Conservation (phyloP, 1,284 basidiomycete species). For the Ustilago trichophora region DNA sequence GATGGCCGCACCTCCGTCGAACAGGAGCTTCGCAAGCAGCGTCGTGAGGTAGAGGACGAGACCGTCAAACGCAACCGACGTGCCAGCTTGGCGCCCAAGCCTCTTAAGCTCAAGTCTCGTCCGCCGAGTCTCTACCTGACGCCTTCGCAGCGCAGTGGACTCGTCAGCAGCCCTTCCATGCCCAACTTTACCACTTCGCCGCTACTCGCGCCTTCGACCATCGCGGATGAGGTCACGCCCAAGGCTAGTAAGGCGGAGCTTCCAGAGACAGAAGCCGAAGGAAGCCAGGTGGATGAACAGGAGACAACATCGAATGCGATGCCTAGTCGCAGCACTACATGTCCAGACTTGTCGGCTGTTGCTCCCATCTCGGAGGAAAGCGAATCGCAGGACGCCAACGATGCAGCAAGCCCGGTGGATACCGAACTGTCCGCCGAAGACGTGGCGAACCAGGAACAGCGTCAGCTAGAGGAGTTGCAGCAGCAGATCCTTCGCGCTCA, state of each 20-base stretch:
- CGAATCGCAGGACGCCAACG: too few relatives aligned
- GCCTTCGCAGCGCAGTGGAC: slow-evolving; percentile 21
- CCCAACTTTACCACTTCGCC: slow-evolving; percentile 36
- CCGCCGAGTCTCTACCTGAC: slow-evolving; percentile 57
- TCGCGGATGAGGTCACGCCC: slow-evolving; percentile 23
- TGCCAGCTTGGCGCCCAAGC: slow-evolving; percentile 49
- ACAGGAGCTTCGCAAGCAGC: slow-evolving; percentile 33
- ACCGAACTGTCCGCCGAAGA: too few relatives aligned
- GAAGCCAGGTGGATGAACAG: too few relatives aligned
- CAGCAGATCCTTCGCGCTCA: slow-evolving; percentile 38
- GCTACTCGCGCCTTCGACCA: too few relatives aligned
- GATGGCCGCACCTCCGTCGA: slow-evolving; percentile 15
- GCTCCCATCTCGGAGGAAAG: not conserved
- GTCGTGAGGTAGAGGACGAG: slow-evolving; percentile 46
- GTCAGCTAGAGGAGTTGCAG: slow-evolving; percentile 37
- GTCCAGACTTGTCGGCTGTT: slow-evolving; percentile 14
- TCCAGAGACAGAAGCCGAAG: too few relatives aligned
- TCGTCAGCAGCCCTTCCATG: slow-evolving; percentile 38
- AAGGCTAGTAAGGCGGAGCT: slow-evolving; percentile 5
- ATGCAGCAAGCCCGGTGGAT: too few relatives aligned
- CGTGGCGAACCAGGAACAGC: slow-evolving; percentile 22
- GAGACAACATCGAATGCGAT: too few relatives aligned
- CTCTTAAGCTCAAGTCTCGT: slow-evolving; percentile 60
- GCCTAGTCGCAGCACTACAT: slow-evolving; percentile 37
- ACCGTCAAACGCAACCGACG: slow-evolving; percentile 51